These are phyloP conservation scores for Suillus clintonianus DNA, from an alignment of 768 basidiomycete species.

Conservation along the genomic window DNA sequence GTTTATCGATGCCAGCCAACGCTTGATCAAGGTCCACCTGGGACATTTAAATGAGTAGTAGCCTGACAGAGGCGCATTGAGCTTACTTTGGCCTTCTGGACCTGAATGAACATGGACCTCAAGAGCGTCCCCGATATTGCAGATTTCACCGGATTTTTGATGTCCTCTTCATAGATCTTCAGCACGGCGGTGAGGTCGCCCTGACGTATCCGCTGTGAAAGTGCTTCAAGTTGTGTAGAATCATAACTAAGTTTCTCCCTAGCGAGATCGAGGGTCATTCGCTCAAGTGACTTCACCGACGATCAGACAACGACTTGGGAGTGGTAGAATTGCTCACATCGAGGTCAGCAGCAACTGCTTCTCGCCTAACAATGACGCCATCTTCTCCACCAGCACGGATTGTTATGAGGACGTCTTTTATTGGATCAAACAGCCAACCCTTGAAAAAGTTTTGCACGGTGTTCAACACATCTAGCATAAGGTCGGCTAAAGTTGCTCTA, in stretches of 20 bases:
- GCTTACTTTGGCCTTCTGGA: slow-evolving; percentile 90
- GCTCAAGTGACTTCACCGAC: slow-evolving; percentile 74
- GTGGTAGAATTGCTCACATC: slow-evolving; percentile 49
- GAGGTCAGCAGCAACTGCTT: slow-evolving; percentile 84
- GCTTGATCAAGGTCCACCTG: slow-evolving; percentile 94
- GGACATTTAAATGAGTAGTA: background rate
- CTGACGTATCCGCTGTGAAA: slow-evolving; percentile 65
- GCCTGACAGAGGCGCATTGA: background rate
- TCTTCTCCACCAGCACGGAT: slow-evolving; percentile 79
- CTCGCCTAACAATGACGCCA: slow-evolving; percentile 72
- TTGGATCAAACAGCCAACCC: slow-evolving; percentile 85
- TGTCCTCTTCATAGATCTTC: slow-evolving; percentile 88
- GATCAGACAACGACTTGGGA: background rate
- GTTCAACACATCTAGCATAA: slow-evolving; percentile 60
- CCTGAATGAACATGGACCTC: slow-evolving; percentile 84
- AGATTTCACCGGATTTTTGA: slow-evolving; percentile 83
- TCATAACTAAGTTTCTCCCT: slow-evolving; percentile 74
- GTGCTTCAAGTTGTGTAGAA: slow-evolving; percentile 58
- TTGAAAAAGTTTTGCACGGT: slow-evolving; percentile 73
- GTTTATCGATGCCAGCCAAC: slow-evolving; percentile 86
- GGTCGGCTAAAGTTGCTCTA: slow-evolving; percentile 54
- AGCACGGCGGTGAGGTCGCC: slow-evolving; percentile 90
- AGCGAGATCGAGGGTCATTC: slow-evolving; percentile 88
- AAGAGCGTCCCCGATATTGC: slow-evolving; percentile 80
- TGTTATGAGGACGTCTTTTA: slow-evolving; percentile 80